Evolutionary conservation across 768 basidiomycete genomes (phyloP).

Genomic region (Serendipita sp.): DNA sequence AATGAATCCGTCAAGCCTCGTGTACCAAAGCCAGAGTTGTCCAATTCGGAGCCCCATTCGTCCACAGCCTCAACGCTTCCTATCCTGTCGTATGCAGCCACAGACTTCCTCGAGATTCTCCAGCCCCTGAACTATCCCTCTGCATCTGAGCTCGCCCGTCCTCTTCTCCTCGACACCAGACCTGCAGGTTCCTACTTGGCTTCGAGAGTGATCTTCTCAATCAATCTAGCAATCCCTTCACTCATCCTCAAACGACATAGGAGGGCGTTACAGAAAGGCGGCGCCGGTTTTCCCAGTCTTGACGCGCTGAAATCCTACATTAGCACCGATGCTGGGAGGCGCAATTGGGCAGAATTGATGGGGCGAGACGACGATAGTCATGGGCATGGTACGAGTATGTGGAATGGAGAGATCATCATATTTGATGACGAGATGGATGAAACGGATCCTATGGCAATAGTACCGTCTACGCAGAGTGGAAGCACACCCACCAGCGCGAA

Average conservation of each 20-base stretch:
- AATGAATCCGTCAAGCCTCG: not conserved
- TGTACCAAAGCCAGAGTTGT: slow-evolving; percentile 11
- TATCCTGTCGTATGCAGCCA: not conserved
- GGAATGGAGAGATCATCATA: slow-evolving; percentile 65
- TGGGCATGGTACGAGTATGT: slow-evolving; percentile 23
- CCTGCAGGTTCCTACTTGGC: slow-evolving; percentile 49
- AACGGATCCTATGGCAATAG: slow-evolving; percentile 27
- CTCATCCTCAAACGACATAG: slow-evolving; percentile 77
- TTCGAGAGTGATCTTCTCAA: slow-evolving; percentile 48
- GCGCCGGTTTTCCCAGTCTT: slow-evolving; percentile 47
- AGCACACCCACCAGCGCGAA: not conserved
- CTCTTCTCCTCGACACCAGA: slow-evolving; percentile 72
- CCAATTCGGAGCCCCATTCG: slow-evolving; percentile 18
- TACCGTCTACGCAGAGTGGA: not conserved
- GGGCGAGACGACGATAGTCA: slow-evolving; percentile 12
- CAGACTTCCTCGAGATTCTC: slow-evolving; percentile 6
- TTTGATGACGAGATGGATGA: slow-evolving; percentile 68
- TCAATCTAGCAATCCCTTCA: slow-evolving; percentile 79
- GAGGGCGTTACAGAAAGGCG: slow-evolving; percentile 31
- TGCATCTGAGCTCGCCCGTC: slow-evolving; percentile 36
- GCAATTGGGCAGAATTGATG: slow-evolving; percentile 52
- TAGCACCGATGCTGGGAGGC: slow-evolving; percentile 60
- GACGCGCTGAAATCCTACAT: slow-evolving; percentile 65
- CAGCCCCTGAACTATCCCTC: slow-evolving; percentile 24
- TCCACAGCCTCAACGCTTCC: slow-evolving; percentile 5